Evolutionary conservation across 208 protist species (phyloP).

Genomic region (Leishmania martiniquensis): DNA sequence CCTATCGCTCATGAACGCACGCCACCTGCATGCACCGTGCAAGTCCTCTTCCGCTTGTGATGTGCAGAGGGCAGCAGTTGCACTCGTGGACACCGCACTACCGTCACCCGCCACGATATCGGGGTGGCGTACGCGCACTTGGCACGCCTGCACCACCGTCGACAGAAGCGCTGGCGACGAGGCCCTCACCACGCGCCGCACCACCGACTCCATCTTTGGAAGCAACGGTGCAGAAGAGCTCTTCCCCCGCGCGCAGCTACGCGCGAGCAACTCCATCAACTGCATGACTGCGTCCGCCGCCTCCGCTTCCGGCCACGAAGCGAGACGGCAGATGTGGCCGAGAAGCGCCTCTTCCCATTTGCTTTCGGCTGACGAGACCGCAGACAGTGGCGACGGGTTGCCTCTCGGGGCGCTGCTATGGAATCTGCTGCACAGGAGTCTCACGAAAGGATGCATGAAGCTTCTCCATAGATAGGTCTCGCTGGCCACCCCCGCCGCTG

Average conservation of each 20-base stretch:
- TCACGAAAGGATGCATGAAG: constrained; percentile 4
- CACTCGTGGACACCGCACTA: background rate
- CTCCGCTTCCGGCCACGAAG: constrained; percentile 11
- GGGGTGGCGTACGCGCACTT: background rate
- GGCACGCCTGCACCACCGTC: constrained; percentile 5
- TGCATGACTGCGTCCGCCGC: background rate
- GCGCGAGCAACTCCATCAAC: constrained; percentile 11
- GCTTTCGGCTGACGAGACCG: background rate
- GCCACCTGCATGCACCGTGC: constrained; percentile 25
- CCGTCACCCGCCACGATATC: background rate
- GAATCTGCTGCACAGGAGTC: background rate
- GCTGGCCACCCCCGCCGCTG: background rate
- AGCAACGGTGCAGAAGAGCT: background rate
- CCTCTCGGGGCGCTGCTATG: no score
- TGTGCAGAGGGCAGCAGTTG: background rate
- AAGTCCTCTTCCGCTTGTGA: constrained; percentile 12
- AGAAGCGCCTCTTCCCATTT: constrained; percentile 15
- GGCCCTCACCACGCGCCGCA: constrained; percentile 20
- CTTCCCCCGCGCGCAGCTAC: background rate
- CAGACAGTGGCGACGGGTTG: background rate
- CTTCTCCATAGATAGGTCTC: constrained; percentile 1
- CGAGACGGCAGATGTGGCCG: constrained; percentile 12
- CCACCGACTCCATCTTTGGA: background rate
- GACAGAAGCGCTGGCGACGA: constrained; percentile 16
- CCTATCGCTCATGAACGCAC: constrained; percentile 21